Base-by-base conservation (phyloP, 495 filamentous ascomycete genomes). In the Xylaria nigripes region DNA sequence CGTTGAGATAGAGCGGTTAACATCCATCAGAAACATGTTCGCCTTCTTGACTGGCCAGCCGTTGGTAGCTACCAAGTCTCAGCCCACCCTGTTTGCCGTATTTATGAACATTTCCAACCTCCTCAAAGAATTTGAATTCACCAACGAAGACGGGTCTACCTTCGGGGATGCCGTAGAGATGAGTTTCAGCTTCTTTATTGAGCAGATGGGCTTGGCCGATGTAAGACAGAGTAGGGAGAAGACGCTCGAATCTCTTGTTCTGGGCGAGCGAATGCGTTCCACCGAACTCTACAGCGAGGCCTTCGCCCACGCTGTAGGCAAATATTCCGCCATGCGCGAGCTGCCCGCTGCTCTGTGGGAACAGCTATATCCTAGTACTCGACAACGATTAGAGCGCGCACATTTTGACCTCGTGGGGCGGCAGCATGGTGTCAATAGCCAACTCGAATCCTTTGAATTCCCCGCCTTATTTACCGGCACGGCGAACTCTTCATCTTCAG, bases 221-320 rank as follows among this genome's bases (percentile, higher is more conserved):
- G 85, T 96, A 27, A 78, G 89, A 40, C 71, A 77, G 48, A 94
- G 88, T 66, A 78, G 87, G 9, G 91, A 95, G 63, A 93, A 94
- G 72, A 95, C 89, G 2, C 79, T 96, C 40, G 90, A 98, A 68
- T 88, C 84, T 1, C 78, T 98, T 40, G 77, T 97, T 21, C 71
- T 98, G 38, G 90, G 87, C 29, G 93, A 98, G 71, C 76, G 80
- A 12, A 86, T 97, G 81, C 82, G 82, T 32, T 95, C 82, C 45
- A 84, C 82, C 65, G 76, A 80, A 15, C 78, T 98, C 10, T 98
- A 93, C 62, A 86, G 87, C 54, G 90, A 96, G 63, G 90, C 86
- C 6, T 98, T 95, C 61, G 77, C 90, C 8, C 93, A 98, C 68
- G 89, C 84, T n/a, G 90, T 88, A 13, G 93, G 93, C 23, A 93